Base-by-base conservation (phyloP, 2,329 filamentous ascomycete genomes). In the Coniochaeta ligniaria region DNA sequence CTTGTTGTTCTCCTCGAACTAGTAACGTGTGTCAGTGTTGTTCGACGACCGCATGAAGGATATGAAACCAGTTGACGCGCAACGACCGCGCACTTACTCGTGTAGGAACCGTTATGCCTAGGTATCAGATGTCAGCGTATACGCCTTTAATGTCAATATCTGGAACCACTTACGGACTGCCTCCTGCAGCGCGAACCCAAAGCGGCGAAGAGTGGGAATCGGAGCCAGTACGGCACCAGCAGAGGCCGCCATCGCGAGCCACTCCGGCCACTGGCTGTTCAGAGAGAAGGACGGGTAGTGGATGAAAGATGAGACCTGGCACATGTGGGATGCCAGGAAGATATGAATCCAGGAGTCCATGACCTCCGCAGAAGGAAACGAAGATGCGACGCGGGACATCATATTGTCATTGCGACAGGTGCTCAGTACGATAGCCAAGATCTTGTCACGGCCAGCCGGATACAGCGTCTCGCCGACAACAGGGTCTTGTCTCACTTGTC, bases 381-480 rank as follows among this genome's bases (percentile, higher is more conserved):
- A 86, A 1, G 78, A 81, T 20, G 80, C 83, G 22, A 84, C 82
- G 57, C 76, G 80, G 62, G 69, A 80, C 72, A 72, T 80, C 73
- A 71, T 81, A 66, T 74, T 73, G 63, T 76, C 76, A 43, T 75
- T 76, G 55, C 80, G 81, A 65, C 82, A 87, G 4, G 81, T 84
- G 57, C 80, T 78, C 38, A 91, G 73, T 1, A 90, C 82, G 61
- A 90, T 79, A 12, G 82, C 85, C 60, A 91, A 74, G 1, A 90
- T 80, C 55, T 80, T 80, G 69, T 91, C 88, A 3, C 86, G 80
- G 22, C 75, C 78, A 6, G 78, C 73, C 26, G 73, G 69, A 31
- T 80, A 76, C 20, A 84, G 65, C 52, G 73, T 78, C 47, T 81
- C 78, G 2, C 71, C 67, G 45, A 79, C 66, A 14, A 80, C 72